Conservation (phyloP, 140 eudicot genomes). For the Oenanthe javanica region DNA sequence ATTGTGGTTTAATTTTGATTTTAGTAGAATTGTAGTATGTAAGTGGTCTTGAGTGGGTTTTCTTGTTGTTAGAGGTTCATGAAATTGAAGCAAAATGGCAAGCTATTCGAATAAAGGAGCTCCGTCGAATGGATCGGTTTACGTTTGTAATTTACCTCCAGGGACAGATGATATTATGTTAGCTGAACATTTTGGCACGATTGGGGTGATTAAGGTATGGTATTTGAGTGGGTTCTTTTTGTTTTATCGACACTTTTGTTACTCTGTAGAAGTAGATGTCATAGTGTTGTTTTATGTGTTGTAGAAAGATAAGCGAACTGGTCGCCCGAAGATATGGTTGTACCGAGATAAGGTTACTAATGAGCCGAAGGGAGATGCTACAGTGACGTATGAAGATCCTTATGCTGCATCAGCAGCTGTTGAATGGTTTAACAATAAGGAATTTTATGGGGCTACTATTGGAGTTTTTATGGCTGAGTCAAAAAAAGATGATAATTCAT, state of each 20-base stretch:
- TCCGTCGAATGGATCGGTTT: slow-evolving; percentile 80
- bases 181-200: slow-evolving; percentile 86
- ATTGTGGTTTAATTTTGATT: neutral
- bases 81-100: slow-evolving; percentile 72
- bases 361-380: slow-evolving; percentile 98
- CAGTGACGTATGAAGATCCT: slow-evolving; percentile 96
- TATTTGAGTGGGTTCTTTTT: neutral
- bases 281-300: slow-evolving; percentile 2
- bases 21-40: neutral
- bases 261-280: neutral
- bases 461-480: slow-evolving; percentile 90
- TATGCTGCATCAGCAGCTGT: slow-evolving; percentile 98
- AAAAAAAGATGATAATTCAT: slow-evolving; percentile 46
- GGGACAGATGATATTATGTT: slow-evolving; percentile 92
- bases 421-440: slow-evolving; percentile 96
- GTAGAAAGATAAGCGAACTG: slow-evolving; percentile 89
- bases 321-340: slow-evolving; percentile 86
- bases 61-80: slow-evolving; percentile 29
- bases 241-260: neutral
- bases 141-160: slow-evolving; percentile 85
- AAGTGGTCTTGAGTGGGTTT: slow-evolving; percentile 13
- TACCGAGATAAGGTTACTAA: slow-evolving; percentile 79
- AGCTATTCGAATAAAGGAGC: slow-evolving; percentile 55
- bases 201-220: slow-evolving; percentile 59
- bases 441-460: slow-evolving; percentile 71